A percentile compares a stretch with the other conserved stretches of the same genome.
These are phyloP conservation scores for Fragilariopsis cylindrus DNA, from an alignment of 108 stramenopile species.

Conservation along the genomic window DNA sequence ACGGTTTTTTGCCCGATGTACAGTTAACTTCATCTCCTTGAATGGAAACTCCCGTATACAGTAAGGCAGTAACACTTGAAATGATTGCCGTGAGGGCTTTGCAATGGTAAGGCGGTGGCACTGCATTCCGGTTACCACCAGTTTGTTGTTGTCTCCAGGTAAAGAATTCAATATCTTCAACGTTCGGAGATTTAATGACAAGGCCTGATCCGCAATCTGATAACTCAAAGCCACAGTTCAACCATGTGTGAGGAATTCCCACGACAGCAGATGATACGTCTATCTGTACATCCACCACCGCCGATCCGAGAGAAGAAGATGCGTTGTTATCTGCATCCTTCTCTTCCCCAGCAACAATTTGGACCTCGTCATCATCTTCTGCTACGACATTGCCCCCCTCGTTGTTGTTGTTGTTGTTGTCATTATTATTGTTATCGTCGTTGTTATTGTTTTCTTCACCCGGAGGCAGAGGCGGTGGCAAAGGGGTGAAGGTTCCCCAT, in stretches of 20 bases:
- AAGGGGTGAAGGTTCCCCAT: constrained; percentile 14
- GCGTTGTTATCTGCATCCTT: not conserved
- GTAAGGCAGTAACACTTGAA: constrained; percentile 66
- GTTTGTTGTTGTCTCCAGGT: constrained; percentile 24
- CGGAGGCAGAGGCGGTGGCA: not conserved
- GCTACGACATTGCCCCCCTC: not conserved
- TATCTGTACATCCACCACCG: not conserved
- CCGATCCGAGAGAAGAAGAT: too few species aligned
- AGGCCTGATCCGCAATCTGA: constrained; percentile 37
- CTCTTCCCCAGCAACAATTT: constrained; percentile 30
- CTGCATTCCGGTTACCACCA: not conserved
- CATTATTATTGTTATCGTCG: constrained; percentile 24
- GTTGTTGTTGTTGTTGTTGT: constrained; percentile 22
- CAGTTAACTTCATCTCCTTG: constrained; percentile 53
- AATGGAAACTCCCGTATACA: constrained; percentile 70
- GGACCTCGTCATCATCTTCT: constrained; percentile 31
- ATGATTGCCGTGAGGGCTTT: constrained; percentile 58
- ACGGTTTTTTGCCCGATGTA: constrained; percentile 43
- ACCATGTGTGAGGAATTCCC: constrained; percentile 51
- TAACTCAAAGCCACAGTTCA: constrained; percentile 44
- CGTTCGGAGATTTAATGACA: constrained; percentile 26
- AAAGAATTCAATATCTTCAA: constrained; percentile 45
- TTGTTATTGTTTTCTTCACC: constrained; percentile 26
- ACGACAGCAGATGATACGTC: not conserved
- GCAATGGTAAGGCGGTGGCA: constrained; percentile 72